Conservation (phyloP, 495 filamentous ascomycete genomes). For the Annulohypoxylon moriforme region DNA sequence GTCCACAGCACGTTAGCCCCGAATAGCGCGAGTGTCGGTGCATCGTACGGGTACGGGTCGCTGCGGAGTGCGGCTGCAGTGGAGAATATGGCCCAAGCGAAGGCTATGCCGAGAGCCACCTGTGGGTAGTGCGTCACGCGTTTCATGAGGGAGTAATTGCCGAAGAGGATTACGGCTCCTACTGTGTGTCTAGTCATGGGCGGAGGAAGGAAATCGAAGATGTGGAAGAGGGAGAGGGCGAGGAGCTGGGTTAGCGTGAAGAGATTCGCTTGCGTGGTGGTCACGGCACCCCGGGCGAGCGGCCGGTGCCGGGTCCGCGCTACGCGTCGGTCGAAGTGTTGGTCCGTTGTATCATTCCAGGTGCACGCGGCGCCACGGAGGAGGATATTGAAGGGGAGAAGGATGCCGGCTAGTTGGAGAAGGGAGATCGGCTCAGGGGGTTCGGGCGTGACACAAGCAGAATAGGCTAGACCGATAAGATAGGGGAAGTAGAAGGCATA, state of each 20-base stretch:
- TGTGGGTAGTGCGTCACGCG: conserved; percentile 53
- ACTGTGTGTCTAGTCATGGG: conserved; percentile 17
- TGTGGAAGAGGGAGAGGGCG: conserved; percentile 8
- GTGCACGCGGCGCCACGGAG: conserved; percentile 46
- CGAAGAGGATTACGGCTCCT: conserved; percentile 16
- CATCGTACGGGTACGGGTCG: conserved; percentile 24
- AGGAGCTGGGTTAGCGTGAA: conserved; percentile 40
- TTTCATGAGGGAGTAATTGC: conserved; percentile 50
- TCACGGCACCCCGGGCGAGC: conserved; percentile 60
- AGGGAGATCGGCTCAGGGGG: neutral
- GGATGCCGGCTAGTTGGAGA: neutral
- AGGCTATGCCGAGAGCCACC: conserved; percentile 47
- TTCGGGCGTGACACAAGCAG: conserved; percentile 24
- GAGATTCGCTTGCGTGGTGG: conserved; percentile 45
- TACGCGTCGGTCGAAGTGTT: conserved; percentile 56
- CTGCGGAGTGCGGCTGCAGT: conserved; percentile 23
- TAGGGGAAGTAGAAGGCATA: conserved; percentile 45
- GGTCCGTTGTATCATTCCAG: conserved; percentile 62
- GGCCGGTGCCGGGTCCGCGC: conserved; percentile 54
- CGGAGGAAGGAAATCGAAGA: neutral
- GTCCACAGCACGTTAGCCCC: conserved; percentile 52
- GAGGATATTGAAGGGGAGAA: conserved; percentile 42
- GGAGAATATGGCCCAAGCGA: conserved; percentile 37
- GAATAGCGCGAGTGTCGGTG: conserved; percentile 38
- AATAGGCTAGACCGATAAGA: conserved; percentile 37